Percentiles rank a stretch among this genome's conserved stretches.
Conservation (phyloP, 148 eudicot species). For the Rhododendron ferrugineum region DNA sequence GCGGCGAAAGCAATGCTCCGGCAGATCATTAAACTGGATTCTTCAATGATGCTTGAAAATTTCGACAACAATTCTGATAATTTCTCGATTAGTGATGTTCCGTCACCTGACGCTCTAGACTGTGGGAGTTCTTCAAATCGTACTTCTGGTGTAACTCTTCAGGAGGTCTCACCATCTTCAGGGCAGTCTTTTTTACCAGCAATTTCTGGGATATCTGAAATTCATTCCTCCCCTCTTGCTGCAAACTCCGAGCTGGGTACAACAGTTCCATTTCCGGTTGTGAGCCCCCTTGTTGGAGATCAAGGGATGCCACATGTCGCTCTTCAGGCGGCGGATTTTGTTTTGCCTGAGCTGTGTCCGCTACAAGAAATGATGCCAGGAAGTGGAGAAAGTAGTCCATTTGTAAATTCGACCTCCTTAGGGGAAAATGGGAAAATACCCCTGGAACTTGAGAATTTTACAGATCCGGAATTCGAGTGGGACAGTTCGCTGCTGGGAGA, state of each 20-base stretch:
- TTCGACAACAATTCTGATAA: constrained; percentile 20
- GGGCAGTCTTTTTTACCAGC: constrained; percentile 16
- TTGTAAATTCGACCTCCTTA: constrained; percentile 26
- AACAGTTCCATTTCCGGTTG: constrained; percentile 15
- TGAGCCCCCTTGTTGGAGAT: constrained; percentile 21
- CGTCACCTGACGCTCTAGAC: constrained; percentile 23
- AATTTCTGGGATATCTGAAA: constrained; percentile 22
- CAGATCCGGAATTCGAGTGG: constrained; percentile 34
- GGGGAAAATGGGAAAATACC: constrained; percentile 19
- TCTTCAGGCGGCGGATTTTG: constrained; percentile 23
- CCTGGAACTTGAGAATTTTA: constrained; percentile 20
- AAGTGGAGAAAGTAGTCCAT: constrained; percentile 24
- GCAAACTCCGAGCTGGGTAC: constrained; percentile 22
- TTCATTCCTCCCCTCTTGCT: constrained; percentile 20
- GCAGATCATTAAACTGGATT: constrained; percentile 39
- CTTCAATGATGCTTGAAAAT: constrained; percentile 6
- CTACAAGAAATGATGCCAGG: constrained; percentile 29
- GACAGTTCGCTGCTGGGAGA: constrained; percentile 27
- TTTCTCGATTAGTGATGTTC: constrained; percentile 26
- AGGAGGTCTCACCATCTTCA: constrained; percentile 42
- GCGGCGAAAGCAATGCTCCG: constrained; percentile 41
- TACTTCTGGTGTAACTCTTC: constrained; percentile 43
- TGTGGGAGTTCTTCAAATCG: constrained; percentile 17
- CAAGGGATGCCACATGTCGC: constrained; percentile 25
- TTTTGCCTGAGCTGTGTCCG: constrained; percentile 34